These are phyloP conservation scores for Xerocomus brunneocitrinus DNA, from an alignment of 768 basidiomycete species.

Conservation along the genomic window DNA sequence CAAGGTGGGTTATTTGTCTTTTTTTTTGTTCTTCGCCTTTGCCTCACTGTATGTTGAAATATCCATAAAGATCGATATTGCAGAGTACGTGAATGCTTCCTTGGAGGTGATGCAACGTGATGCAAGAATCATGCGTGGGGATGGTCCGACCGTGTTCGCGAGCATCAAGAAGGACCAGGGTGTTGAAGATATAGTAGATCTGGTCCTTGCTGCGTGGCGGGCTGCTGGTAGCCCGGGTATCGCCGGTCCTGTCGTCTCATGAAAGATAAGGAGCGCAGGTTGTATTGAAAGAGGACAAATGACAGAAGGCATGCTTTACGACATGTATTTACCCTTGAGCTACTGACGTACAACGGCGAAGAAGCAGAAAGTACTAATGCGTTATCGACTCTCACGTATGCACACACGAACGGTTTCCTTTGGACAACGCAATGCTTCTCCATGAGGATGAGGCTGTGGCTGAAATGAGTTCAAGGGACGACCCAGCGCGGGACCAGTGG, in stretches of 20 bases:
- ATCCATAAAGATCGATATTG: slow-evolving; percentile 76
- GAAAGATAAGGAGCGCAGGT: slow-evolving; percentile 9
- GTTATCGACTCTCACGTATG: slow-evolving; percentile 8
- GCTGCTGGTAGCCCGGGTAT: slow-evolving; percentile 71
- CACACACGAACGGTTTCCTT: neutral
- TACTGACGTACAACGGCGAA: slow-evolving; percentile 2
- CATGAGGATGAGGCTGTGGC: neutral
- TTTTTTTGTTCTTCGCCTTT: neutral
- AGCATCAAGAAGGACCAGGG: slow-evolving; percentile 76
- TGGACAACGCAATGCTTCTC: neutral
- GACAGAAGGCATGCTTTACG: neutral
- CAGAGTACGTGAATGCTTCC: slow-evolving; percentile 87
- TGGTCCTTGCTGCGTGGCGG: slow-evolving; percentile 88
- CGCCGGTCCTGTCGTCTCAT: slow-evolving; percentile 34
- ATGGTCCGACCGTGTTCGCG: slow-evolving; percentile 89
- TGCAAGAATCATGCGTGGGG: slow-evolving; percentile 88
- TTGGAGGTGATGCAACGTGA: slow-evolving; percentile 94
- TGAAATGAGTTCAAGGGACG: slow-evolving; percentile 7
- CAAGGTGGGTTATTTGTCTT: slow-evolving; percentile 52
- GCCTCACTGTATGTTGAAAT: neutral
- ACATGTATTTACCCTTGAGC: slow-evolving; percentile 2
- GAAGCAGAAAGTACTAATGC: slow-evolving; percentile 1
- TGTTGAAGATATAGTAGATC: slow-evolving; percentile 73
- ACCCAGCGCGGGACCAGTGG: neutral
- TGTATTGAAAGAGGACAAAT: neutral